Base-by-base conservation (phyloP, 257 asterid species). In the Rauvolfia tetraphylla region DNA sequence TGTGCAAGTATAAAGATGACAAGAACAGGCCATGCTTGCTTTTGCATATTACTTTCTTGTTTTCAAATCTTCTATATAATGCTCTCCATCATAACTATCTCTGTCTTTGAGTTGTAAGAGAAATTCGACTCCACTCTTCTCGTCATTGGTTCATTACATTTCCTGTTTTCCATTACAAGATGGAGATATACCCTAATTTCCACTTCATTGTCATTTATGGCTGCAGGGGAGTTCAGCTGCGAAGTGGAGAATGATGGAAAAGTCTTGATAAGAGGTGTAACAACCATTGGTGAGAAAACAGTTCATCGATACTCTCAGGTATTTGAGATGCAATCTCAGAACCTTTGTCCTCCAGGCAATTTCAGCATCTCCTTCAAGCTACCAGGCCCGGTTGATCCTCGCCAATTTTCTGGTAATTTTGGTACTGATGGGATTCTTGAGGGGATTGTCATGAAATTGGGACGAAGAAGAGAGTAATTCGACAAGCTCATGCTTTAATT, bases 321-420 rank as follows among this genome's bases (percentile, higher is more conserved):
- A 68, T 93, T 91, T 27, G 88, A 85, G 86, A 93, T 93, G 98
- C 90, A 80, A 73, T 79, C 96, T 54, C 95, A 89, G 79, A 93
- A 90, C 74, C 92, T 91, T 11, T 88, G 96, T 62, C 96, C 96
- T 18, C 82, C 96, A 0, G 98, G 97, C 54, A 84, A 85, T 65
- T 91, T 91, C 84, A 84, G 90, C 59, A 82, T 93, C 79, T 87
- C 95, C 2, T 93, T 93, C 82, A 85, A 82, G 83, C 88, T 93
- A 31, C 97, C 98, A 0, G 98, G 97, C 23, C 93, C 93, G 33
- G 96, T 93, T 49, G 89, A 90, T 78, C 93, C 96, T 75, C 90
- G 73, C 63, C 85, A 85, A 18, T 90, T 90, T 78, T 90, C 84
- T 49, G 97, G 97, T 73, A 90, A 84, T 61, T 93, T 93, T 75